Base-by-base conservation (phyloP, 1,284 basidiomycete species). In the Heterobasidion occidentale region DNA sequence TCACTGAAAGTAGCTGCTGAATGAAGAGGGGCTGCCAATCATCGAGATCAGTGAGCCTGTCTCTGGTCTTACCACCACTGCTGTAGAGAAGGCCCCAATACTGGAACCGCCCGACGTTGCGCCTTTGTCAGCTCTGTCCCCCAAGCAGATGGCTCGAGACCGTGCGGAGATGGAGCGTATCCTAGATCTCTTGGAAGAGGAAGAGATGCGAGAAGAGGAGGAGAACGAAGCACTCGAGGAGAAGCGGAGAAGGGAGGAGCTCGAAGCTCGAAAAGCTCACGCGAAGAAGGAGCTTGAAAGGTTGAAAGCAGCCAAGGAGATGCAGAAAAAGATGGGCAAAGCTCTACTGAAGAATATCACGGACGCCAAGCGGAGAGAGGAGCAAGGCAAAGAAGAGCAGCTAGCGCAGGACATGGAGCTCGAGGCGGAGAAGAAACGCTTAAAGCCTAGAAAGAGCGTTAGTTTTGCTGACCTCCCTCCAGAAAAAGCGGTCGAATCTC, bases 21-120 rank as follows among this genome's bases (percentile, higher is more conserved):
- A 87, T 63, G 86, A 89, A 65, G 87, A 90, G 54, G 88, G 87
- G 1, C 76, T 89, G 36, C 88, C 88, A 11, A 84, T 91, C 58
- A 73, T 90, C 61, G 88, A 90, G 38, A 85, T 91, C 56, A 77
- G 77, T n/a, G 89, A 91, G 63, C 80, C 80, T 51, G 62, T 77
- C 5, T 56, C 72, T 14, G 64, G 63, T 9, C 45, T 57, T 8
- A 63, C 67, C 7, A 57, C 58, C 4, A 34, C 63, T 9, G 50
- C 59, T 9, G 57, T 61, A 9, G 48, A 58, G 35, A 58, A 62
- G 9, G 53, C 56, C 7, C 56, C 59, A 8, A 54, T 58, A 17
- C 65, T 71, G 36, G 74, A 75, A 44, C 77, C 82, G 44, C 69
- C 75, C 19, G 73, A 74, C 47, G 66, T 82, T 14, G 65, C 80